Evolutionary conservation across 306 rosid species (phyloP), one percentile per base, ranked within the genome.

Genomic region (Glycyrrhiza uralensis): DNA sequence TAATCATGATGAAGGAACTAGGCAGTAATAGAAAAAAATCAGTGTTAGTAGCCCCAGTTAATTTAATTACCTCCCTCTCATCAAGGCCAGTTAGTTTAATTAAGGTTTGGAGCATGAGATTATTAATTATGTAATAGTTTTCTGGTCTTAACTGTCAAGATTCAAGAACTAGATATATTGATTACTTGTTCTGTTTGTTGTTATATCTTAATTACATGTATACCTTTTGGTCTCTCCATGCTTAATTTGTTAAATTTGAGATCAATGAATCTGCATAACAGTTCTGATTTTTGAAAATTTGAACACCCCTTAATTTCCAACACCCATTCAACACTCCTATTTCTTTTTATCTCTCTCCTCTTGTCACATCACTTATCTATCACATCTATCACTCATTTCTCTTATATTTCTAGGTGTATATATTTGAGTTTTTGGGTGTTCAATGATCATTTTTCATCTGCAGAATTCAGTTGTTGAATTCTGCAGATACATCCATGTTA

Each of bases 91-190:
- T 50, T 20, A 50, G 11, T 32, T 41, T 56, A 33, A 52, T 79
- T 58, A 57, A 56, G 83, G 65, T 70, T 70, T 70, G 61, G 23
- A 61, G 77, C 7, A 60, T 36, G 54, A 54, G 61, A 54, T 32
- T 11, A 10, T n/a, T n/a, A n/a, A n/a, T n/a, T n/a, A 29, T 62
- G 72, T 69, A 32, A 58, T 60, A 4, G 36, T 23, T 72, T 66
- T 72, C 71, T 56, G 32, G 38, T 71, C 74, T 57, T 56, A 42
- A 49, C 66, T 47, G 19, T 65, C 47, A 24, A n/a, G 69, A 14
- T 63, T 62, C 71, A 63, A 23, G 9, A 36, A 49, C 74, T 30
- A 39, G 29, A 30, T 63, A n/a, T n/a, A 18, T 58, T 7, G 4
- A 9, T n/a, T 70, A 18, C 59, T 69, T 70, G 54, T 56, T 76